Base-by-base conservation (phyloP, 805 yeast species). In the Maudiozyma saulgeensis region DNA sequence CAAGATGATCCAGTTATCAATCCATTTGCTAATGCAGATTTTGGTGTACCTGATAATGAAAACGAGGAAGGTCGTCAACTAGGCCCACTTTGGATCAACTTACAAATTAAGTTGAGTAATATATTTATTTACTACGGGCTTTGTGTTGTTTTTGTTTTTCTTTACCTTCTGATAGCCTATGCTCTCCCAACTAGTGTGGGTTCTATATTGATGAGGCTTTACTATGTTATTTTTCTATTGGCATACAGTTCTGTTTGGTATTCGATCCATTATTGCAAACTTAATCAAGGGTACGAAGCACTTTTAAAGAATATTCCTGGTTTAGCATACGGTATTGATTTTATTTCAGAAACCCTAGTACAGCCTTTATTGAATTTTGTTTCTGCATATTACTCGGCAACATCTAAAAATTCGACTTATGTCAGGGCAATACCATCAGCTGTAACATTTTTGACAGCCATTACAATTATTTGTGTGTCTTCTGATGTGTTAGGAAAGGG, bases 141-240 rank as follows among this genome's bases (percentile, higher is more conserved):
- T 16, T 68, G 66, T 16, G 58, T 67, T 28, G 54, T 57, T 1
- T 48, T 64, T 23, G 51, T 66, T 2, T 59, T 71, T 1, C 56
- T 66, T 2, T 74, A 73, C 50, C 57, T 77, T 38, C 63, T 73
- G 31, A 42, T 69, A 13, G 65, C 76, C 0, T 79, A 77, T 55
- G 63, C 74, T 16, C 51, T 77, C 2, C 83, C 84, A 11, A 73
- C 77, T 6, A 56, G 72, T 41, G 43, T 75, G 3, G 84, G 83
- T 9, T 57, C 55, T 50, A 41, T 54, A 19, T 49, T 68, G 34
- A 31, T 62, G 19, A 51, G 49, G 31, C 40, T 48, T 7, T 56
- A 51, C 32, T 12, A 6, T 6, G 11, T 23, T 4, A 15, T 41
- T 15, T 6, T 16, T n/a, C 15, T n/a, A 25, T 18, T 41, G 11